Evolutionary conservation across 1,139 yeast genomes (phyloP), one percentile per base, ranked within the genome.

Genomic region (Geotrichum bryndzae): DNA sequence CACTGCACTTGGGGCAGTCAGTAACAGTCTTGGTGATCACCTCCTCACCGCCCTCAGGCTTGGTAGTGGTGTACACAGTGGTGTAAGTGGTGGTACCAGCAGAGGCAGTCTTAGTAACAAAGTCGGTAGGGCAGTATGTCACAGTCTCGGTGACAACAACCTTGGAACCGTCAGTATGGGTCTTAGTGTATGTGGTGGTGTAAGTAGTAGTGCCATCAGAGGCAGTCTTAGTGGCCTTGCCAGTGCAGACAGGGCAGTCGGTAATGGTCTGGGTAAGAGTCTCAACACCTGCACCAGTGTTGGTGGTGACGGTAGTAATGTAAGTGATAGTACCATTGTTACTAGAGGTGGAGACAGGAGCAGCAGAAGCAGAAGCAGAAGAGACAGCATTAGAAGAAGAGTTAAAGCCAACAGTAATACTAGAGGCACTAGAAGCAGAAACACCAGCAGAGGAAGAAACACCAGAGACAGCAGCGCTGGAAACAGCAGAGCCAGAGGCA

Each of bases 101-200:
- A 27, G 25, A 31, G 8, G 33, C 38, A 29, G 54, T 52, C 23
- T 52, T 31, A 18, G 54, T 52, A 27, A 29, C 33, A 31, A 45
- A 29, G 22, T 41, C 23, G 18, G 48, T 41, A 10, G 48, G 48
- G 10, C 48, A 41, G 48, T 41, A 41, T 1, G 48, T 41, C 6
- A 41, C 48, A 41, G 48, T 41, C 48, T 41, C 48, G 5, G 48
- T 41, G 7, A 41, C 48, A n/a, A 41, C 48, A 41, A 18, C 18
- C 48, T 41, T 41, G 18, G 22, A n/a, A 7, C 46, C 45, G 45
- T 27, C 38, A 55, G 53, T 11, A 18, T 55, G 50, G 46, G 58
- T 55, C 29, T 55, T 55, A 22, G 58, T 55, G 58, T 41, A 31
- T 1, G 53, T 55, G 3, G 27, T 29, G 38, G 57, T 54, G 51